Evolutionary conservation across 768 basidiomycete genomes (phyloP).

Genomic region (Podaxis mareebaensis): DNA sequence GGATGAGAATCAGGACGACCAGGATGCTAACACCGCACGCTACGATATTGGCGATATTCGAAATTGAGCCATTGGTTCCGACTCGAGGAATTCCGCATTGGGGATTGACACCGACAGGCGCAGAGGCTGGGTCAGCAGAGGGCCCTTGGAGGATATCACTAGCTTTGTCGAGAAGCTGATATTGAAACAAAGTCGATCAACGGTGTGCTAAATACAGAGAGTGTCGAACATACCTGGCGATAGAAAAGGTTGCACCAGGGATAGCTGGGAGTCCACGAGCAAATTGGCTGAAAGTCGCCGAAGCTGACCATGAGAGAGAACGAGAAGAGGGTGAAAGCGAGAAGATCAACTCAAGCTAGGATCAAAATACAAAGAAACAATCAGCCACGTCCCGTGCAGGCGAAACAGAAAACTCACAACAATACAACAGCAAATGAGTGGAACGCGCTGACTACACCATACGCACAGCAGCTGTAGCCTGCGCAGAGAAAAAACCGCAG

Average conservation of each 20-base stretch:
- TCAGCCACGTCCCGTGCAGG: neutral
- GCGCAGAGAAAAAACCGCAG: neutral
- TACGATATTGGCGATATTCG: slow-evolving; percentile 86
- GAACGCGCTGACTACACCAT: neutral
- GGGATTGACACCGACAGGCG: slow-evolving; percentile 84
- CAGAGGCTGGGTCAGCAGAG: slow-evolving; percentile 46
- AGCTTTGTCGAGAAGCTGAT: slow-evolving; percentile 40
- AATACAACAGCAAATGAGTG: neutral
- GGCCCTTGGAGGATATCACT: slow-evolving; percentile 33
- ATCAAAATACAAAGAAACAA: neutral
- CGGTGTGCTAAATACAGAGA: slow-evolving; percentile 23
- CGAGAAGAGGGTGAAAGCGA: neutral
- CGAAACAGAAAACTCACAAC: neutral
- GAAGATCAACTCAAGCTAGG: slow-evolving; percentile 4
- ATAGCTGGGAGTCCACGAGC: slow-evolving; percentile 72
- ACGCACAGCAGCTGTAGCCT: neutral
- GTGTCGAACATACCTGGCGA: slow-evolving; percentile 57
- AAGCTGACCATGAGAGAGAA: slow-evolving; percentile 48
- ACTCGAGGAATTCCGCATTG: slow-evolving; percentile 74
- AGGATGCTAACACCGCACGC: slow-evolving; percentile 75
- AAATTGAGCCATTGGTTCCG: slow-evolving; percentile 58
- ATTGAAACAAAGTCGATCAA: neutral
- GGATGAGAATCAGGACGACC: slow-evolving; percentile 56
- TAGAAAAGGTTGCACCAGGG: slow-evolving; percentile 97
- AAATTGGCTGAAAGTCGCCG: slow-evolving; percentile 73